phyloP scores from a whole-genome alignment of 768 basidiomycete species.

The Auriscalpium vulgare region DNA sequence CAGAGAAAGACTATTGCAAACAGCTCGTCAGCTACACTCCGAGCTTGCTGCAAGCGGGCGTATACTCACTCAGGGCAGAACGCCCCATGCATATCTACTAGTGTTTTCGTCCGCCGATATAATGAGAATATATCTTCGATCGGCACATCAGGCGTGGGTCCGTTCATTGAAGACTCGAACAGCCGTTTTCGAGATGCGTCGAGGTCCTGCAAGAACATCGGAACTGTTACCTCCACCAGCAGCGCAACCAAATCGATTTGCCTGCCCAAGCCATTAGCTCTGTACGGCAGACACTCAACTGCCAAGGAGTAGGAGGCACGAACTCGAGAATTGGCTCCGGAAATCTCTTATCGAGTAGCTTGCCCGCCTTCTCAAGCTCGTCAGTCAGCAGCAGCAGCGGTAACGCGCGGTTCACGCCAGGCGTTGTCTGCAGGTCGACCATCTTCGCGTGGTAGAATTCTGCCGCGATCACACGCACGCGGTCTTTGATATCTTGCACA shows the following conservation, averaged over 20 bases:
- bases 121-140: slow-evolving; percentile 87
- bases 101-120: slow-evolving; percentile 67
- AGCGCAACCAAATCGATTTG: slow-evolving; percentile 71
- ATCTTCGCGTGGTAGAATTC: slow-evolving; percentile 58
- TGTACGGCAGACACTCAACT: not conserved
- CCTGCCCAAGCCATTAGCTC: slow-evolving; percentile 26
- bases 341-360: slow-evolving; percentile 81
- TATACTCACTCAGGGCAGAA: slow-evolving; percentile 69
- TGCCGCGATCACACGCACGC: slow-evolving; percentile 49
- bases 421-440: slow-evolving; percentile 53
- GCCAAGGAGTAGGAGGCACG: slow-evolving; percentile 17
- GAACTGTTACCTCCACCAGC: slow-evolving; percentile 59
- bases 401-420: slow-evolving; percentile 75
- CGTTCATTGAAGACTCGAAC: slow-evolving; percentile 79
- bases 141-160: slow-evolving; percentile 78
- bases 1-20: slow-evolving; percentile 37
- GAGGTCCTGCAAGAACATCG: slow-evolving; percentile 58
- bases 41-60: too few species aligned
- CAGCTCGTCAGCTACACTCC: too few species aligned
- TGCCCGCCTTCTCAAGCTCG: slow-evolving; percentile 82
- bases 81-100: slow-evolving; percentile 74
- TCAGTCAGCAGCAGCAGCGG: slow-evolving; percentile 80
- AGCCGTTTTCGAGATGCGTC: slow-evolving; percentile 64
- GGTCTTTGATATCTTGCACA: slow-evolving; percentile 58
- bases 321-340: slow-evolving; percentile 77